Evolutionary conservation across 768 basidiomycete species (phyloP).

Genomic region (Leccinum longicurvipes): DNA sequence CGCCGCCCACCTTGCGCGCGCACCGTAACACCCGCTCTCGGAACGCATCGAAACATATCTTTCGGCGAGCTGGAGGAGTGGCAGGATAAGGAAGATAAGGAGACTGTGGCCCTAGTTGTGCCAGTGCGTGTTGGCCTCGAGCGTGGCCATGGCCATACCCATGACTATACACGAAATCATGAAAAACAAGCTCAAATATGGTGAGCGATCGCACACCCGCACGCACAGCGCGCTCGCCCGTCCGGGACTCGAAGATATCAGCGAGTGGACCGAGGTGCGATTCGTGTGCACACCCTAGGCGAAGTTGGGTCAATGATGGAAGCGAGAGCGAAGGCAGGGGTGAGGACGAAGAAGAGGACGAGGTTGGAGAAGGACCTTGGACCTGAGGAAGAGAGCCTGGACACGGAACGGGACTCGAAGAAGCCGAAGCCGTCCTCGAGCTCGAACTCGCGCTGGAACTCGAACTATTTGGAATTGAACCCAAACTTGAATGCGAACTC

Average conservation of each 20-base stretch:
- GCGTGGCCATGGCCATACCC: neutral
- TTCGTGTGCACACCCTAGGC: constrained; percentile 23
- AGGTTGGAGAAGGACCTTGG: neutral
- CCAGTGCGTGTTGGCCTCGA: neutral
- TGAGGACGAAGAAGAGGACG: neutral
- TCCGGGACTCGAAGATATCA: constrained; percentile 17
- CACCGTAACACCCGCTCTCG: constrained; percentile 18
- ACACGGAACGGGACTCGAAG: neutral
- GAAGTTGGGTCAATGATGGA: constrained; percentile 18
- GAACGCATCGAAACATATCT: constrained; percentile 19
- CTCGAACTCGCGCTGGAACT: neutral
- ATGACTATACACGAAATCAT: constrained; percentile 20
- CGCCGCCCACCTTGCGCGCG: constrained; percentile 17
- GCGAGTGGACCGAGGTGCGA: constrained; percentile 13
- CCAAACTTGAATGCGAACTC: neutral
- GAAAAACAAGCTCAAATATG: constrained; percentile 21
- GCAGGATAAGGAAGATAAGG: neutral
- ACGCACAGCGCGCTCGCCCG: constrained; percentile 8
- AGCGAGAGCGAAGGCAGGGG: constrained; percentile 1
- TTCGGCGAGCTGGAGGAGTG: neutral
- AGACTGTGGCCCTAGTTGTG: neutral
- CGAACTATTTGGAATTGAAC: neutral
- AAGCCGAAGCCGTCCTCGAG: neutral
- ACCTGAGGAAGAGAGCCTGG: neutral
- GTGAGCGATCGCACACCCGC: constrained; percentile 11